These are phyloP conservation scores for Rubus idaeus DNA, from an alignment of 306 rosid genomes.

Conservation along the genomic window DNA sequence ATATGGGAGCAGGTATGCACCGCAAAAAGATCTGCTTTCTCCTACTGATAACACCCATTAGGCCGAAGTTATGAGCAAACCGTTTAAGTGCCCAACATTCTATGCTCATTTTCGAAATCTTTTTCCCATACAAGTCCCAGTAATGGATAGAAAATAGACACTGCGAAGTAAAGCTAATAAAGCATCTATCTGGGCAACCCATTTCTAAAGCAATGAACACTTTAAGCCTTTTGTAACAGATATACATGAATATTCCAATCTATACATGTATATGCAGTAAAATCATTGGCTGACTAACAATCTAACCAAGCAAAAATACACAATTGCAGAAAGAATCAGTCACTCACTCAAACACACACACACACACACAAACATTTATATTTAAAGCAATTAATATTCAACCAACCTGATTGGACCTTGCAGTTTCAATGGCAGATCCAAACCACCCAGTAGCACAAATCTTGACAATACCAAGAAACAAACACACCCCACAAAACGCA, in stretches of 20 bases:
- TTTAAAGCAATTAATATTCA: neutral
- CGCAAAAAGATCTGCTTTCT: too few relatives aligned
- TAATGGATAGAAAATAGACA: neutral
- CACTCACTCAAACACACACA: too few relatives aligned
- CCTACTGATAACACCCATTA: neutral
- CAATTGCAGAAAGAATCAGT: neutral
- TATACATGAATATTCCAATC: neutral
- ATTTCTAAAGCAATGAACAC: neutral
- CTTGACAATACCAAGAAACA: slow-evolving; percentile 81
- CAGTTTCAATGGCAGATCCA: slow-evolving; percentile 81
- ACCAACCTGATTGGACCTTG: slow-evolving; percentile 57
- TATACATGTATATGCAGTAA: neutral
- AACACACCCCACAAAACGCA: slow-evolving; percentile 74
- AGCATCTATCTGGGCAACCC: neutral
- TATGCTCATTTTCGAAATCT: neutral
- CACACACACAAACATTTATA: neutral
- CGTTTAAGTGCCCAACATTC: too few relatives aligned
- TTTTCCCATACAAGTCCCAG: neutral
- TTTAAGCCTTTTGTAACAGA: neutral
- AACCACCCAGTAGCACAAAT: slow-evolving; percentile 97
- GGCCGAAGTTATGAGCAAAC: neutral
- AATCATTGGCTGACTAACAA: slow-evolving; percentile 1
- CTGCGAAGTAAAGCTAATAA: neutral
- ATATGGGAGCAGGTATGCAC: neutral
- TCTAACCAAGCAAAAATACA: neutral